Base-by-base conservation (phyloP, 2,329 filamentous ascomycete species). In the Penicillium freii region DNA sequence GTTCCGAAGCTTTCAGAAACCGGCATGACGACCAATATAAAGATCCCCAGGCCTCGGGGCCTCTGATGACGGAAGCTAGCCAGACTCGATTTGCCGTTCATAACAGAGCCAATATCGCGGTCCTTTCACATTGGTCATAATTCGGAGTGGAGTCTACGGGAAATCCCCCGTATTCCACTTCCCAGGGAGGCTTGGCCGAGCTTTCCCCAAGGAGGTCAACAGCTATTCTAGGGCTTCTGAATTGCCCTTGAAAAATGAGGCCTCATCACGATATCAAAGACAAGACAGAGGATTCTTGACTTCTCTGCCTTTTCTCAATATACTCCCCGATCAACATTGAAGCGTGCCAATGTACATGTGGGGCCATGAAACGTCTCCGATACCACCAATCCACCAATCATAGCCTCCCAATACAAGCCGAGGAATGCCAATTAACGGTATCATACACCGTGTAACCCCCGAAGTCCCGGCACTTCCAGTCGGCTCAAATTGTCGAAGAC, bases 341-440 rank as follows among this genome's bases (percentile, higher is more conserved):
- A 34, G 2, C 15, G n/a, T 36, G 42, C 29, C 34, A 34, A n/a
- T 21, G 13, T 9, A 23, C 9, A 42, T 50, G 55, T 40, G 43
- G 49, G 42, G 11, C 45, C 13, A 7, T 36, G 39, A 58, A 29
- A 55, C 39, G 4, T 8, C 1, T 23, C 2, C 13, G 33, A 61
- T 57, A 47, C 40, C 5, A 1, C 1, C 0, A 13, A 5, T 21
- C 0, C 8, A 40, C 59, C 62, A 63, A 62, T 59, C 11, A 58
- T 0, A 1, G 0, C 0, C 17, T 9, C 2, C 2, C 0, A 38
- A 13, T 29, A 5, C 9, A 19, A 54, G 54, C 70, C 67, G 68
- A 70, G 67, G 65, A 54, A 54, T 11, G 7, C 11, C 11, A 34
- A 31, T 56, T 63, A 54, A 72, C 69, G 45, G 69, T 72, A 71